Base-by-base conservation (phyloP, 2,329 filamentous ascomycete species). In the Didymella pinodella region DNA sequence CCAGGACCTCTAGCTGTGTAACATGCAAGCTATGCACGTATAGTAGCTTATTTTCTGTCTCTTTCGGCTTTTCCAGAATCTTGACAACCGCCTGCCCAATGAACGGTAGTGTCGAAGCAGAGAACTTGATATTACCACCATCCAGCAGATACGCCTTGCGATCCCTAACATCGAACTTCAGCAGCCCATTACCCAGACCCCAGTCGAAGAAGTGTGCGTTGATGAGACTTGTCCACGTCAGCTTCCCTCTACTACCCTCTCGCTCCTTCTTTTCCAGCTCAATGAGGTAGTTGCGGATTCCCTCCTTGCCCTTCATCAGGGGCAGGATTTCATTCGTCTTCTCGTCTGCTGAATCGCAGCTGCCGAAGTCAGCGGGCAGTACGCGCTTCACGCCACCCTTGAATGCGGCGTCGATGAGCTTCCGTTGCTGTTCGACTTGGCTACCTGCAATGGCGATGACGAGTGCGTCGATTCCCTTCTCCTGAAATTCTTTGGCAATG, bases 161-260 rank as follows among this genome's bases (percentile, higher is more conserved):
- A 11, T 75, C 75, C 25, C 77, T 70, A 34, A 86, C 73, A 59
- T 86, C 81, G 56, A 87, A 82, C 43, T 84, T 85, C 7, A 87
- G 70, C 48, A 85, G 78, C 0, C 81, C 80, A 18, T 71, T 71
- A 1, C 67, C 71, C 14, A 88, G 77, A 3, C 81, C 82, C 81
- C 83, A 86, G 67, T 90, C 87, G 68, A 90, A 87, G 72, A 90
- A 86, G 22, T 85, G 79, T 4, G 86, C 85, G 8, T 80, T 84
- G 3, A 86, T 81, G 14, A 90, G 70, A 2, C 79, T 84, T 1
- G 87, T 89, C 88, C 88, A 90, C 2, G 79, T 82, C 63, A 90
- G 79, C 22, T 63, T 70, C 1, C 54, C 67, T 20, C 40, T 53
- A 1, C 43, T 63, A 52, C 34, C 77, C 70, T 44, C 78, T 66